Evolutionary conservation across 2,329 filamentous ascomycete species (phyloP).

Genomic region (Colletotrichum spinosum): DNA sequence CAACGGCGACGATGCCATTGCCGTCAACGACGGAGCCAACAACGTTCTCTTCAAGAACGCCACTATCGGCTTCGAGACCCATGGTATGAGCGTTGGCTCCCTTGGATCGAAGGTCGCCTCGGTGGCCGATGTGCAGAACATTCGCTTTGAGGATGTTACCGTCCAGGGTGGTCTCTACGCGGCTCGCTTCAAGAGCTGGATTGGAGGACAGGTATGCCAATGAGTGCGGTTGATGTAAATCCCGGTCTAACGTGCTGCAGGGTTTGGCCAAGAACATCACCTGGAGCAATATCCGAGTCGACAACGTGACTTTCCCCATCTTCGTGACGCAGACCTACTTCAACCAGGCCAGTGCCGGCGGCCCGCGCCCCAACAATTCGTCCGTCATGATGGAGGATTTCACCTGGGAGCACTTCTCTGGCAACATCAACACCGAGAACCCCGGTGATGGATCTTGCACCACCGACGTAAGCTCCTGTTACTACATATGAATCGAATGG

Average conservation of each 20-base stretch:
- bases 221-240: no score
- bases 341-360: conserved; percentile 49
- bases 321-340: conserved; percentile 59
- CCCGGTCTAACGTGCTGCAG: conserved; percentile 34
- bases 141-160: conserved; percentile 55
- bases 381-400: conserved; percentile 56
- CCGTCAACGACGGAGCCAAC: conserved; percentile 50
- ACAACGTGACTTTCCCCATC: conserved; percentile 58
- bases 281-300: conserved; percentile 55
- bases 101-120: conserved; percentile 51
- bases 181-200: conserved; percentile 57
- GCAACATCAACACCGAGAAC: conserved; percentile 54
- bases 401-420: conserved; percentile 53
- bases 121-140: conserved; percentile 47
- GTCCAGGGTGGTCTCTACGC: conserved; percentile 55
- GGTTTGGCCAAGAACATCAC: conserved; percentile 56
- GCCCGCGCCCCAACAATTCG: conserved; percentile 50
- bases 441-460: conserved; percentile 57
- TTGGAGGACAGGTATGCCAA: conserved; percentile 45
- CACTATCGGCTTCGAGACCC: conserved; percentile 56
- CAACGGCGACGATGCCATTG: conserved; percentile 58
- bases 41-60: conserved; percentile 52
- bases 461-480: conserved; percentile 40
- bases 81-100: conserved; percentile 57
- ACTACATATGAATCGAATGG: background rate